Evolutionary conservation across 1,284 basidiomycete species (phyloP).

Genomic region (Ceratobasidium sp.): DNA sequence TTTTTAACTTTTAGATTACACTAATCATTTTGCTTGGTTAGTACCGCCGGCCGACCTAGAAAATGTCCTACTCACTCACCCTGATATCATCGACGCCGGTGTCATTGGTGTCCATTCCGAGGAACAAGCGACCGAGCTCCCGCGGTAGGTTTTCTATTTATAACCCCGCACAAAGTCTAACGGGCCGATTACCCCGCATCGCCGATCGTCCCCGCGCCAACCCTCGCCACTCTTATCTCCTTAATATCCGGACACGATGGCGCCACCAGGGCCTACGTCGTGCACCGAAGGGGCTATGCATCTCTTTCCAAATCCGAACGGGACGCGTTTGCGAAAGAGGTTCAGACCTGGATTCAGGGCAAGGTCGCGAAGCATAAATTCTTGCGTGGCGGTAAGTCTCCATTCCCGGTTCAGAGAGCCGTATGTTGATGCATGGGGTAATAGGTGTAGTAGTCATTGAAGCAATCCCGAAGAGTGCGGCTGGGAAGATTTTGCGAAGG

Average conservation of each 20-base stretch:
- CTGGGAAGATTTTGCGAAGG: conserved; percentile 78
- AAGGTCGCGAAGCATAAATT: conserved; percentile 76
- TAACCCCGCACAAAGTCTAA: not conserved
- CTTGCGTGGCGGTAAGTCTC: conserved; percentile 66
- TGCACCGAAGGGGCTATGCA: conserved; percentile 58
- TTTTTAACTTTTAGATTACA: not conserved
- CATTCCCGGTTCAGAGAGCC: not conserved
- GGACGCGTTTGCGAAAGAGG: conserved; percentile 61
- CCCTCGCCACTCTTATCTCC: not conserved
- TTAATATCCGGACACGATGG: not conserved
- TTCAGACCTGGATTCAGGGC: conserved; percentile 72
- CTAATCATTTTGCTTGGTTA: conserved; percentile 52
- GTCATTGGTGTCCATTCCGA: conserved; percentile 77
- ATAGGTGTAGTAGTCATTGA: conserved; percentile 67
- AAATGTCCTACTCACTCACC: conserved; percentile 76
- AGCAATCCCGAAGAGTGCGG: conserved; percentile 76
- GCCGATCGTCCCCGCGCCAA: not conserved
- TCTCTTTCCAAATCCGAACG: conserved; percentile 45
- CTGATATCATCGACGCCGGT: conserved; percentile 77
- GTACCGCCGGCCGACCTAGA: conserved; percentile 89
- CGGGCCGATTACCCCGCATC: not conserved
- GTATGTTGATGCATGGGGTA: not conserved
- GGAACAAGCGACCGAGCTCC: conserved; percentile 80
- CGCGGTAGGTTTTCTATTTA: conserved; percentile 63
- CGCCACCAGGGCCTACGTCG: conserved; percentile 74